These are phyloP conservation scores for Leishmania guyanensis DNA, from an alignment of 208 protist species.

Conservation along the genomic window DNA sequence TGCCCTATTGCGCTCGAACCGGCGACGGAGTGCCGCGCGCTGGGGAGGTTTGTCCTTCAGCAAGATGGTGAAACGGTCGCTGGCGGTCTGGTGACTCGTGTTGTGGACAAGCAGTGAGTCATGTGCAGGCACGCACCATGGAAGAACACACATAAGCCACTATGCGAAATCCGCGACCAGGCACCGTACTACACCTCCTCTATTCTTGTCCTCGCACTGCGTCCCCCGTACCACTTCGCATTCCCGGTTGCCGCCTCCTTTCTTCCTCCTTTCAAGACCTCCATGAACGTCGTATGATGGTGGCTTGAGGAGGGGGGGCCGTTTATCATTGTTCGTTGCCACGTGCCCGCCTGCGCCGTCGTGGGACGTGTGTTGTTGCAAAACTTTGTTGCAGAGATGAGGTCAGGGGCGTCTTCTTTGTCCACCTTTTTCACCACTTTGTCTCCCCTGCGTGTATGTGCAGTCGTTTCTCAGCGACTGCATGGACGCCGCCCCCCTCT, in stretches of 20 bases:
- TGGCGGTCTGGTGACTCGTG: constrained; percentile 66
- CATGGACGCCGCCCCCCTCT: neutral
- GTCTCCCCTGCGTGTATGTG: neutral
- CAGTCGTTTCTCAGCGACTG: neutral
- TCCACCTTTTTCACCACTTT: constrained; percentile 12
- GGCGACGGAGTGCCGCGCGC: constrained; percentile 69
- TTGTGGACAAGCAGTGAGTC: constrained; percentile 30
- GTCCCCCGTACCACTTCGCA: neutral
- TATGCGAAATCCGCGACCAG: neutral
- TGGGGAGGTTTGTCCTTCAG: constrained; percentile 83
- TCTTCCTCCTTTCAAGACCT: too few species aligned
- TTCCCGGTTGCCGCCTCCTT: neutral
- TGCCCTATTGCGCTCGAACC: constrained; percentile 62
- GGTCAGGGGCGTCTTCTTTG: neutral
- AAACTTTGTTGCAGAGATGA: neutral
- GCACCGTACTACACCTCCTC: neutral
- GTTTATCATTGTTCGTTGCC: neutral
- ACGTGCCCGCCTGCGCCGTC: neutral
- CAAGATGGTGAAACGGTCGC: constrained; percentile 83
- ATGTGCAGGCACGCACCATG: neutral
- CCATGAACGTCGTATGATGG: too few species aligned
- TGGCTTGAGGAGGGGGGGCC: neutral
- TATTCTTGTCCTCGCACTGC: neutral
- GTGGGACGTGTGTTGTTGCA: neutral
- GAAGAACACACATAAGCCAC: neutral